Percentiles rank a stretch among this genome's conserved stretches.
These are phyloP conservation scores for Myxozyma geophila DNA, from an alignment of 805 yeast species.

Conservation along the genomic window DNA sequence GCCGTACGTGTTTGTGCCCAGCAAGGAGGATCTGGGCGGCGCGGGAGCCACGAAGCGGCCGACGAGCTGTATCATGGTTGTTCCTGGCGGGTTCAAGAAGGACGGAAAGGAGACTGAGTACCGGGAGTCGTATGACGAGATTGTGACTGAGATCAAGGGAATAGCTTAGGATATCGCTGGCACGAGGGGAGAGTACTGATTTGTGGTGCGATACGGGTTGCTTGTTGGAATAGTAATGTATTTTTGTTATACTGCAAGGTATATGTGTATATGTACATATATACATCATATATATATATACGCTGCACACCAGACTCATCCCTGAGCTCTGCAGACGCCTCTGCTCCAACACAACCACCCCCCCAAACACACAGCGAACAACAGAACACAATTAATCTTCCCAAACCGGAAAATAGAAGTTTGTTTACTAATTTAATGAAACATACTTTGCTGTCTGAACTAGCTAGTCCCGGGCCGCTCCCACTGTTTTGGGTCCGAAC, in stretches of 20 bases:
- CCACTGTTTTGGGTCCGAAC: slow-evolving; percentile 3
- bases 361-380: no score
- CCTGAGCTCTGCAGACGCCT: no score
- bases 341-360: no score
- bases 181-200: background rate
- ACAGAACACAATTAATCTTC: background rate
- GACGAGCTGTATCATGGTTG: slow-evolving; percentile 95
- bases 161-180: slow-evolving; percentile 8
- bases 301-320: no score
- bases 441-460: slow-evolving; percentile 1
- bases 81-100: slow-evolving; percentile 90
- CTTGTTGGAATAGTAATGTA: no score
- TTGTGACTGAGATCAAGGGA: slow-evolving; percentile 79
- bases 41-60: slow-evolving; percentile 99
- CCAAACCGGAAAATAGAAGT: background rate
- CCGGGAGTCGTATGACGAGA: slow-evolving; percentile 89
- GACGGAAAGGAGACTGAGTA: slow-evolving; percentile 79
- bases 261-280: no score
- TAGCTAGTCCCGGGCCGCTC: background rate
- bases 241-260: no score
- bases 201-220: no score
- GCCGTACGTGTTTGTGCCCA: slow-evolving; percentile 91
- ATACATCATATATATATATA: no score
- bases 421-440: background rate
- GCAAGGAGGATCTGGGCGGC: slow-evolving; percentile 96